Evolutionary conservation across 75 land plant species (phyloP).

Genomic region (Pinus tabuliformis): DNA sequence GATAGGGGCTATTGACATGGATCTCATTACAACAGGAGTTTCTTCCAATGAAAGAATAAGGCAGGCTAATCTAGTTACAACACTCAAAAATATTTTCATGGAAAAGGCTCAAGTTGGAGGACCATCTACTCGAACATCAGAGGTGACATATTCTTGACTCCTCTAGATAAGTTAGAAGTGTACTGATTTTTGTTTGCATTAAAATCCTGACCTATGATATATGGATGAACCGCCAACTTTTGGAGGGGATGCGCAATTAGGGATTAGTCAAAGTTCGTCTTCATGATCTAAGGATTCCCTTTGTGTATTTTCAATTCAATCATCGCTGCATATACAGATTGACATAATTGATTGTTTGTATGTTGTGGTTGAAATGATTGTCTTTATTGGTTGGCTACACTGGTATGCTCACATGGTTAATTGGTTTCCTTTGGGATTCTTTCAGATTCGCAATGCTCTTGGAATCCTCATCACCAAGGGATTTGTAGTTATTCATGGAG

Average conservation of each 20-base stretch:
- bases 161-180: not conserved
- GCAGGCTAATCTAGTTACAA: constrained; percentile 47
- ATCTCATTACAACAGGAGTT: constrained; percentile 92
- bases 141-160: constrained; percentile 37
- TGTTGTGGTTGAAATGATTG: not conserved
- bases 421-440: too few species aligned
- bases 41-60: constrained; percentile 90
- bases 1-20: constrained; percentile 96
- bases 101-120: constrained; percentile 86
- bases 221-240: constrained; percentile 35
- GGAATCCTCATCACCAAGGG: too few species aligned
- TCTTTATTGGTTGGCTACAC: not conserved
- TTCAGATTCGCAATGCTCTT: too few species aligned
- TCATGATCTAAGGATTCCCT: constrained; percentile 61
- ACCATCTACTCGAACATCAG: constrained; percentile 45
- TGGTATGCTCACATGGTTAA: not conserved
- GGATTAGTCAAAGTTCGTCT: constrained; percentile 59
- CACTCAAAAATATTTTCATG: constrained; percentile 59
- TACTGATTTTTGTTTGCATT: too few species aligned
- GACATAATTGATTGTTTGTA: too few species aligned
- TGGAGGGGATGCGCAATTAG: constrained; percentile 79
- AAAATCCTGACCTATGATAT: too few species aligned
- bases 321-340: too few species aligned
- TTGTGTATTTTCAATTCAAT: not conserved
- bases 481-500: too few species aligned